Base-by-base conservation (phyloP, 257 asterid species). In the Craterostigma plantagineum region DNA sequence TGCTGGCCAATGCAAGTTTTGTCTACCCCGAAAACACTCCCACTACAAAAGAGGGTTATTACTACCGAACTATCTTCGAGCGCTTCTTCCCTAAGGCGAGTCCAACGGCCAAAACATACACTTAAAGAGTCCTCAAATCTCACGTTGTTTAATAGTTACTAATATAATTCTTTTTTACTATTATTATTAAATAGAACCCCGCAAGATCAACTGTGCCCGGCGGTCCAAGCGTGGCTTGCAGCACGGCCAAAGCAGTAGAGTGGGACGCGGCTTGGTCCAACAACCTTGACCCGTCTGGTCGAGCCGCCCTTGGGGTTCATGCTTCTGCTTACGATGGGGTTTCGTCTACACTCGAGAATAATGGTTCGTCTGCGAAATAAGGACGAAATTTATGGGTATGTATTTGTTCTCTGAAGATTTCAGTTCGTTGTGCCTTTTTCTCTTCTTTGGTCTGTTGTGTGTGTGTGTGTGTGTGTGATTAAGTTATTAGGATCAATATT, bases 221-320 rank as follows among this genome's bases (percentile, higher is more conserved):
- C 16, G 97, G 94, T 60, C 97, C 97, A 9, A 78, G 87, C 9
- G 80, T 86, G 58, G 97, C 97, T 0, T 86, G 97, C 66, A 81
- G 97, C 57, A 81, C 87, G 0, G 94, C 93, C 17, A 81, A 81
- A 50, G 94, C 97, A 11, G 97, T 81, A 11, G 97, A 86, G 52
- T 86, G 97, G 97, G 97, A 86, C 36, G 91, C 91, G 37, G 56
- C 91, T 2, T 86, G 97, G 97, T 81, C 93, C 12, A 81, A 73
- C 56, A 86, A 86, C 63, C 92, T 76, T 4, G 97, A 86, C 54
- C 97, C 97, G 9, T 86, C 97, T 0, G 97, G 97, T 38, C 76
- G 97, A 44, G 97, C 97, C 13, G 97, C 97, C 34, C 91, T 86
- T 0, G 94, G 97, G 9, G 83, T 86, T 40, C 97, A 86, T 56